These are phyloP conservation scores for Nigrograna mackinnonii DNA, from an alignment of 2,329 filamentous ascomycete genomes.

Conservation along the genomic window DNA sequence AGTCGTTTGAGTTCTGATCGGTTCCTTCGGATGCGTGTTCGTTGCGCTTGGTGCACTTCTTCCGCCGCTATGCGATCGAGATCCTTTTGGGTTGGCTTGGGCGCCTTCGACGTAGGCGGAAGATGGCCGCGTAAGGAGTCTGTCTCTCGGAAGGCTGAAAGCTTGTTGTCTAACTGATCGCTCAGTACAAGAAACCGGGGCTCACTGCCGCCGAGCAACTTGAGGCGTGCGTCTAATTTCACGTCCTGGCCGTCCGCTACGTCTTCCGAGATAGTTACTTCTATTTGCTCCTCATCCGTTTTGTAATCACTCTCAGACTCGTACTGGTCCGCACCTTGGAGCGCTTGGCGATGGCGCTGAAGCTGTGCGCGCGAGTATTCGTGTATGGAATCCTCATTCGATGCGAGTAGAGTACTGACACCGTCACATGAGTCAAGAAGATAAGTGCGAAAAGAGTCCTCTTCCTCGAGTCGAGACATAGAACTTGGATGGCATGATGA, in stretches of 20 bases:
- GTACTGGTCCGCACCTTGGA: background rate
- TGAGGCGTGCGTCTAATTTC: background rate
- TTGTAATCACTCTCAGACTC: background rate
- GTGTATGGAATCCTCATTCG: background rate
- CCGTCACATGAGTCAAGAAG: background rate
- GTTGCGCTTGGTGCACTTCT: too few relatives aligned
- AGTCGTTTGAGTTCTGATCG: too few relatives aligned
- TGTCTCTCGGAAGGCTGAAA: background rate
- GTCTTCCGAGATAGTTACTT: background rate
- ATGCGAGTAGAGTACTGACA: background rate
- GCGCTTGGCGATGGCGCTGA: background rate
- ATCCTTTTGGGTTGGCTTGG: too few relatives aligned
- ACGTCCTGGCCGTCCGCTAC: background rate
- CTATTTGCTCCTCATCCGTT: background rate
- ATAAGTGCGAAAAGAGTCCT: constrained; percentile 1
- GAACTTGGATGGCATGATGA: background rate
- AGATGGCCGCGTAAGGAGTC: too few relatives aligned
- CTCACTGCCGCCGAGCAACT: background rate
- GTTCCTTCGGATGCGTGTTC: too few relatives aligned
- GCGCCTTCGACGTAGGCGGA: too few relatives aligned
- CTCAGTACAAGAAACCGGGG: background rate
- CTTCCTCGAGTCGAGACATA: background rate
- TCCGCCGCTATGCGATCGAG: too few relatives aligned
- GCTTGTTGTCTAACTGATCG: background rate
- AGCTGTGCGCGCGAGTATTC: background rate